Evolutionary conservation across 495 filamentous ascomycete species (phyloP), one percentile per base, ranked within the genome.

Genomic region (Xeromyces bisporus): DNA sequence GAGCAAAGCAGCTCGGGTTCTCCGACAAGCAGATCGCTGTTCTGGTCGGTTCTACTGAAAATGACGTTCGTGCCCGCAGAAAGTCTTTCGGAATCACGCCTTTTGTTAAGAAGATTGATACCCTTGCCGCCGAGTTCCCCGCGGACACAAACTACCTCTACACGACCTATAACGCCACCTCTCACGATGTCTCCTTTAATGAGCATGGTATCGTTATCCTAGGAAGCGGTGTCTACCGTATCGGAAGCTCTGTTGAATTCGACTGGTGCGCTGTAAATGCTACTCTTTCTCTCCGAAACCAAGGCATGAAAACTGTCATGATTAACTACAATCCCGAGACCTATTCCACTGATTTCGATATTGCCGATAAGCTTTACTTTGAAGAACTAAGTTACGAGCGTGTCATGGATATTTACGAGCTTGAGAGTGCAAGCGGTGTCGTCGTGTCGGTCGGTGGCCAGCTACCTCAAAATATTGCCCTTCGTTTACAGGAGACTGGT

Each of bases 231-330:
- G 87, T 93, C 6, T 96, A 96, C 67, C 73, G 87, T 41, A 97
- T 94, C 48, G 87, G 89, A 38, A 87, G 79, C 61, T 93, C 85
- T 14, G 87, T 97, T 34, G 87, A 97, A 56, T 97, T 97, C 49
- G 87, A 97, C 57, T 97, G 87, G 87, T 96, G 89, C 49, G 87
- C 87, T 34, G 87, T 94, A 40, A 93, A 87, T 47, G 82, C 83
- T 37, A 89, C 89, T 10, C 64, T 80, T 18, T 85, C 86, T 21
- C 66, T 94, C 39, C 71, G 73, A 40, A 60, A 75, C 31, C 86
- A 93, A 73, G 87, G 84, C 42, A 82, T 93, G 68, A 93, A 93
- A 70, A 97, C 87, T 12, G 77, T 92, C 34, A 92, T 97, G 84
- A 92, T 97, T 55, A 97, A 96, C 51, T 86, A 77, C 53, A 89